Evolutionary conservation across 176 grass and related monocot genomes (phyloP), one percentile per base, ranked within the genome.

Genomic region (Calamus simplicifolius): DNA sequence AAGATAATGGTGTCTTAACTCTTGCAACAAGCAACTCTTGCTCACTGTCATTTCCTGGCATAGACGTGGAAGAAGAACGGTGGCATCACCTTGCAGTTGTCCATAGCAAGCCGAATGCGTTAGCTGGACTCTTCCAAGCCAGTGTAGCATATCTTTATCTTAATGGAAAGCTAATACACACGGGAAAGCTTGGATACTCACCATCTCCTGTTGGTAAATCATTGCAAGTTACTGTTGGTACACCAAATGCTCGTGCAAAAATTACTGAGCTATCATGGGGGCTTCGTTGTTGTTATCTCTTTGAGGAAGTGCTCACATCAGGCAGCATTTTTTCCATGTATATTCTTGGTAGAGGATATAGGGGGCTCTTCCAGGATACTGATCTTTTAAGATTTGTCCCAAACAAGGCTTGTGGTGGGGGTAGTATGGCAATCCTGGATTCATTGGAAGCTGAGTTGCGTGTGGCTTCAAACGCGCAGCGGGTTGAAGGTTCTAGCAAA

Each of bases 51-150:
- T 88, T 93, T 81, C 78, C 88, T 59, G 76, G 79, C 19, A 73
- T 91, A 77, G 94, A 98, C 58, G 60, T 98, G 77, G 84, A 85
- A 78, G 94, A 98, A 82, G 85, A 88, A 64, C 92, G 73, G 62
- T 98, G 94, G 94, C 88, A 98, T 70, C 94, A 98, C 78, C 81
- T 98, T 64, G 94, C 84, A 68, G 88, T 98, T 71, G 81, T 98
- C 64, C 94, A 98, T 72, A 98, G 88, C 57, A 98, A 98, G 62
- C 94, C 94, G 12, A 98, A 86, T 89, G 94, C 94, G 73, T 78
- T 98, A 71, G 94, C 94, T 66, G 94, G 94, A 49, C 81, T 98
- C 67, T 98, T 98, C 28, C 94, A 98, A 85, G 76, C 88, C 54
- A 98, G 94, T 54, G 79, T 98, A 57, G 94, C 94, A 52, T 85